phyloP scores from a whole-genome alignment of 2,329 filamentous ascomycete species.

The Sclerotinia glacialis region DNA sequence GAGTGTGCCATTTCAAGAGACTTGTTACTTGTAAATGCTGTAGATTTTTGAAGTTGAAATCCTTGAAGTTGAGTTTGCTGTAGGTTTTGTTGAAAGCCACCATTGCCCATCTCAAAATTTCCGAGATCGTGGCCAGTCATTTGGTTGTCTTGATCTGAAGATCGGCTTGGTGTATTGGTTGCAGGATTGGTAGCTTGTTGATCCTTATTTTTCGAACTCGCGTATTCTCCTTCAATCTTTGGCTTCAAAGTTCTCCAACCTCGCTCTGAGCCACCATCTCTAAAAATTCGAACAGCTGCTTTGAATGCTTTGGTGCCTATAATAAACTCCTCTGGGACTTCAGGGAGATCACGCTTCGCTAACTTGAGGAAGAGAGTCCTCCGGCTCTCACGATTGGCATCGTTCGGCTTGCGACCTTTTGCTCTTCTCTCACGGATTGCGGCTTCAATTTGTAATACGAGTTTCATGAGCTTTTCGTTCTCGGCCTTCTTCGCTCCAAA shows the following conservation, averaged over 20 bases:
- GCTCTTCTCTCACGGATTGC: conserved; percentile 30
- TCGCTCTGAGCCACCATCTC: conserved; percentile 37
- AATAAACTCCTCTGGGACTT: conserved; percentile 35
- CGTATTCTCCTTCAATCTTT: conserved; percentile 36
- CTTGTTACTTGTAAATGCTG: neutral
- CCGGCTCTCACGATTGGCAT: conserved; percentile 33
- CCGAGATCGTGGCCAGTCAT: conserved; percentile 1
- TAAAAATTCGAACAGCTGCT: conserved; percentile 37
- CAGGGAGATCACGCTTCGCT: conserved; percentile 34
- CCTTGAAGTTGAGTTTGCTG: conserved; percentile 6
- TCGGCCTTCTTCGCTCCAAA: conserved; percentile 32
- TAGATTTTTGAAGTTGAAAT: neutral
- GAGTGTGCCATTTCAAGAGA: neutral
- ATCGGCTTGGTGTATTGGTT: neutral
- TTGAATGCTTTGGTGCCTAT: conserved; percentile 32
- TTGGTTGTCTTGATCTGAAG: neutral
- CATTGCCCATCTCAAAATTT: neutral
- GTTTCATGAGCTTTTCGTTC: conserved; percentile 35
- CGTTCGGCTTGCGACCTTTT: conserved; percentile 32
- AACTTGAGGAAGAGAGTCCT: conserved; percentile 32
- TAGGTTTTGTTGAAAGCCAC: neutral
- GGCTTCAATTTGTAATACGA: conserved; percentile 34
- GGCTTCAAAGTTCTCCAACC: conserved; percentile 37
- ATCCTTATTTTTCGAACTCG: neutral
- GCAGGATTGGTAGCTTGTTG: neutral